A percentile compares a stretch with the other conserved stretches of the same genome.
These are phyloP conservation scores for Solanum aculeatissimum DNA, from an alignment of 305 asterid genomes.

Conservation along the genomic window DNA sequence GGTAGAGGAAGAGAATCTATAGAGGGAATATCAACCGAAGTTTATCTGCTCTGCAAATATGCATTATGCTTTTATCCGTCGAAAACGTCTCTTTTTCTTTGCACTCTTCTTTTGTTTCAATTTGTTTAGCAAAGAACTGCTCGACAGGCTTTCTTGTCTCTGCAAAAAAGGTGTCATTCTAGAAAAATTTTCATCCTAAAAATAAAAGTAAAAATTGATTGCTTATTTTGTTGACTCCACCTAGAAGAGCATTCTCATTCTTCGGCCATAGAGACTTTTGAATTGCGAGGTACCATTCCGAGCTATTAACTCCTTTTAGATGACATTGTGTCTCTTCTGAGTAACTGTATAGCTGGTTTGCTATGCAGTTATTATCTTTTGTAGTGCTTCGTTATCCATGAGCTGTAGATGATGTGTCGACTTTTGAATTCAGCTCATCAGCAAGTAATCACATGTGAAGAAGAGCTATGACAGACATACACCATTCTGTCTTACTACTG, in stretches of 20 bases:
- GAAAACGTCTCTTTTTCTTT: background rate
- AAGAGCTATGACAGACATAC: background rate
- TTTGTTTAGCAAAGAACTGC: background rate
- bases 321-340: background rate
- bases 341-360: background rate
- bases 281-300: no score
- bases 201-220: background rate
- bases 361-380: background rate
- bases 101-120: background rate
- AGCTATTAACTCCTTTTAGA: background rate
- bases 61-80: background rate
- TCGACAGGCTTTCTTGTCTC: background rate
- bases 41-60: background rate
- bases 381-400: background rate
- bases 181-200: background rate
- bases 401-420: background rate
- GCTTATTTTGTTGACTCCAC: background rate
- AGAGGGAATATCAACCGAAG: background rate
- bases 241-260: background rate
- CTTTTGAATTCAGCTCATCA: background rate
- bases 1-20: background rate
- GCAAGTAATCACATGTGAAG: background rate
- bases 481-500: background rate
- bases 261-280: no score
- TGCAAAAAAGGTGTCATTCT: background rate